These are phyloP conservation scores for Cladosporium sp. DNA, from an alignment of 2,329 filamentous ascomycete genomes.

Conservation along the genomic window DNA sequence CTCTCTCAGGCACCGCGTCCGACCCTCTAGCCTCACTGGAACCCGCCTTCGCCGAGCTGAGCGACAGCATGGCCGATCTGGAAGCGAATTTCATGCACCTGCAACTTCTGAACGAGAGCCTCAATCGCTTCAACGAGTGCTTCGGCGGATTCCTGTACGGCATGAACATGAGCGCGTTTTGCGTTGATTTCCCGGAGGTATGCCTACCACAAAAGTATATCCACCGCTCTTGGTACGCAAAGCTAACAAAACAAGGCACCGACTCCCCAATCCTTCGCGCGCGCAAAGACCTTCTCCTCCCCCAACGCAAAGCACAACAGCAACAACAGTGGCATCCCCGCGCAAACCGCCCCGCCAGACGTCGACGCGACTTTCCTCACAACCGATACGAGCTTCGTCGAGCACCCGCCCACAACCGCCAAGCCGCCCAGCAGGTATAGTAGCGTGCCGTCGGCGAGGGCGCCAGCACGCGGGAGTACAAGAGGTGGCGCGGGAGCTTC, in stretches of 20 bases:
- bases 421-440: constrained; percentile 42
- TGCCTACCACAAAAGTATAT: constrained; percentile 15
- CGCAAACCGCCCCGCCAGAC: constrained; percentile 7
- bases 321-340: neutral
- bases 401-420: constrained; percentile 64
- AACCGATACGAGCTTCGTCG: constrained; percentile 85
- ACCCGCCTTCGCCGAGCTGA: constrained; percentile 86
- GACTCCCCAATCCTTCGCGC: constrained; percentile 75
- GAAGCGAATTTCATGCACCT: constrained; percentile 98
- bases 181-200: constrained; percentile 95
- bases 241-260: constrained; percentile 60
- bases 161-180: constrained; percentile 98
- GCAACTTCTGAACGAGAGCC: constrained; percentile 92
- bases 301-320: neutral
- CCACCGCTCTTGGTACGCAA: too few relatives aligned
- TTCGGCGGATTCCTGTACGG: constrained; percentile 96
- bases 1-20: constrained; percentile 25
- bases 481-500: constrained; percentile 24
- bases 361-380: constrained; percentile 83
- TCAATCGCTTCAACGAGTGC: constrained; percentile 90
- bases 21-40: constrained; percentile 78
- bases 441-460: constrained; percentile 27
- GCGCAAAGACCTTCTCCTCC: constrained; percentile 23
- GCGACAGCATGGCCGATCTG: constrained; percentile 89
- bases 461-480: constrained; percentile 35